Evolutionary conservation across 2,329 filamentous ascomycete species (phyloP).

Genomic region (Fusarium haematococcum): DNA sequence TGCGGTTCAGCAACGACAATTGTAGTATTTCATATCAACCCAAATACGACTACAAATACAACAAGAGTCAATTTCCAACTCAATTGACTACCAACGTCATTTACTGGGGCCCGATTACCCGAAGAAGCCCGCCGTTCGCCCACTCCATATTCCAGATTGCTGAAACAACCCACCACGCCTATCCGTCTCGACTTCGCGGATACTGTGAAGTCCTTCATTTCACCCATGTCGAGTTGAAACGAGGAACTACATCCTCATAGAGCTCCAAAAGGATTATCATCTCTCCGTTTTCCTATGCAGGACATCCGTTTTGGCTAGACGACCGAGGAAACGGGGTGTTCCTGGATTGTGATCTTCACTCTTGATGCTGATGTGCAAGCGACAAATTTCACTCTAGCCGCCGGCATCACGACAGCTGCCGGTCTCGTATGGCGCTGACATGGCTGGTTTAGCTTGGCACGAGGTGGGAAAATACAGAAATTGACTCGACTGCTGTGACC

Average conservation of each 20-base stretch:
- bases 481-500: constrained; percentile 15
- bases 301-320: neutral
- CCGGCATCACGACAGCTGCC: constrained; percentile 13
- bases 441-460: neutral
- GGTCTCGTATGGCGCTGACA: constrained; percentile 19
- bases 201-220: constrained; percentile 9
- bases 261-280: neutral
- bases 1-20: neutral
- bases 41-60: neutral
- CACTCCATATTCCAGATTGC: neutral
- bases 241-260: neutral
- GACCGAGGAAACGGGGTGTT: neutral
- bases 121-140: neutral
- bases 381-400: constrained; percentile 24
- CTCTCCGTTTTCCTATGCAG: neutral
- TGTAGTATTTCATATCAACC: neutral
- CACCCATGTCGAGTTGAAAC: neutral
- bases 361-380: constrained; percentile 15
- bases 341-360: constrained; percentile 32
- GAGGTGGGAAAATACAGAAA: neutral
- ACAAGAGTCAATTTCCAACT: neutral
- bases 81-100: neutral
- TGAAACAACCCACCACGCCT: neutral
- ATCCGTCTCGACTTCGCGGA: neutral
- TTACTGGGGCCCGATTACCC: neutral